Evolutionary conservation across 73 alveolate genomes (phyloP).

Genomic region (Tetrahymena elliotti): DNA sequence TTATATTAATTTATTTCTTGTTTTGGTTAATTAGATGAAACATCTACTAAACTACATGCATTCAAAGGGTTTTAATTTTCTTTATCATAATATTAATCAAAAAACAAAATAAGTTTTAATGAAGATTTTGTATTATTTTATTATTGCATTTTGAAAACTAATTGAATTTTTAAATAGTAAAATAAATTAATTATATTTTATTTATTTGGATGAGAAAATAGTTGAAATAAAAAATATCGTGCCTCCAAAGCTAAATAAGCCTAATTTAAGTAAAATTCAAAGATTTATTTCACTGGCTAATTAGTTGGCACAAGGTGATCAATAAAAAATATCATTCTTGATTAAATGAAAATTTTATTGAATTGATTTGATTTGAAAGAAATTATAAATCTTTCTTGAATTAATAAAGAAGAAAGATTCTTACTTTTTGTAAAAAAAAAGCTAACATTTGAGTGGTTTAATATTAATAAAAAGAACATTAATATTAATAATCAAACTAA

Average conservation of each 20-base stretch:
- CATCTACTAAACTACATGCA: not conserved
- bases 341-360: not conserved
- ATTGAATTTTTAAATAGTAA: too few relatives aligned
- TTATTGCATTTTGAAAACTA: not conserved
- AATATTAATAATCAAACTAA: not conserved
- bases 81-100: not conserved
- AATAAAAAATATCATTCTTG: not conserved
- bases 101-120: not conserved
- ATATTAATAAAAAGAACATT: not conserved
- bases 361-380: not conserved
- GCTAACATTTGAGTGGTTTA: not conserved
- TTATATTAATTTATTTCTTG: too few relatives aligned
- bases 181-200: too few relatives aligned
- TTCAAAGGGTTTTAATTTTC: not conserved
- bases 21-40: not conserved
- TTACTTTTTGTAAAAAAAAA: too few relatives aligned
- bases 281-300: not conserved
- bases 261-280: not conserved
- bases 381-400: not conserved
- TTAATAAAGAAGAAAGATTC: not conserved
- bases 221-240: not conserved
- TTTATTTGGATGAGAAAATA: too few relatives aligned
- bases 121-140: not conserved
- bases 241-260: not conserved
- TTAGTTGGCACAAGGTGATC: not conserved